Evolutionary conservation across 495 filamentous ascomycete species (phyloP), one percentile per base, ranked within the genome.

Genomic region (Hyaloscypha variabilis): DNA sequence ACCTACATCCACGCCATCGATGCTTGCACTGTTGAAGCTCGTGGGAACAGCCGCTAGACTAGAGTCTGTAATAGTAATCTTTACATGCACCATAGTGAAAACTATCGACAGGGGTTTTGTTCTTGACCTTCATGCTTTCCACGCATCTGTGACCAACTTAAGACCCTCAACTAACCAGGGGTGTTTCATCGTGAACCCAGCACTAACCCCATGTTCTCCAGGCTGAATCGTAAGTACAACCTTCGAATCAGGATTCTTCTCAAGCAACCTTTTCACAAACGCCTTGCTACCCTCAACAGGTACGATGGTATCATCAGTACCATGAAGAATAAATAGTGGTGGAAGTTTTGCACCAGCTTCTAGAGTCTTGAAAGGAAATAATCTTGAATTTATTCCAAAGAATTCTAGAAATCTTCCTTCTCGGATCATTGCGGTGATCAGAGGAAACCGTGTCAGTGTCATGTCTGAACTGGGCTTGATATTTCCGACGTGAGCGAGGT

Each of bases 371-470:
- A 56, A 11, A 8, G 42, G 56, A 23, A 28, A 28, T 14, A 63
- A 49, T 1, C 24, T 10, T 17, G 39, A 17, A 8, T 17, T 17
- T 17, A 59, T 17, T 65, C 62, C 50, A 57, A 24, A 14, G 24
- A 25, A 14, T 46, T 63, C 54, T 13, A 64, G 39, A 61, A 69
- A 13, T 14, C 46, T 25, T 13, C 24, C 62, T 19, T 65, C 54
- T 49, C 65, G 67, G 8, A n/a, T 49, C 25, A 62, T 2, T n/a
- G 30, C 55, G 2, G 62, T n/a, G 8, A 28, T 34, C 2, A 69
- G 14, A 4, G 26, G 29, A 14, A 61, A 28, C 34, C 67, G 34
- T 13, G 36, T 46, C 6, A 62, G 67, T 2, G 67, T 62, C 31
- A 34, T 34, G 26, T 53, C 17, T 21, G 62, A 57, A 49, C 46